These are phyloP conservation scores for Sonneratia alba DNA, from an alignment of 345 rosid species.

Conservation along the genomic window DNA sequence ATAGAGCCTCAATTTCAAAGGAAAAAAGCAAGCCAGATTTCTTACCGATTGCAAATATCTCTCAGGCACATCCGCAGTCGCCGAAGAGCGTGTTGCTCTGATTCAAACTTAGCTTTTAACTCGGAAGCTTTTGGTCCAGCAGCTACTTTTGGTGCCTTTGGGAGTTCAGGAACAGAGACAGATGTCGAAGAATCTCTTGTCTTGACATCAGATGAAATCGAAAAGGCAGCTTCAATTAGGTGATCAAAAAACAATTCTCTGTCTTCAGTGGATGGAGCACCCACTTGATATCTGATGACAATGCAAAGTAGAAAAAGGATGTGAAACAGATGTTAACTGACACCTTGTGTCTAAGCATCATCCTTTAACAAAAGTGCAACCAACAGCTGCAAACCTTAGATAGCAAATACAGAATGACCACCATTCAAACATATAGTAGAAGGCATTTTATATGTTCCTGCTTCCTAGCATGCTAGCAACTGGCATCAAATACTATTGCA, in stretches of 20 bases:
- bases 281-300: constrained; percentile 69
- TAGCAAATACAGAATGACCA: neutral
- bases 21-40: neutral
- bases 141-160: constrained; percentile 67
- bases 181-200: constrained; percentile 36
- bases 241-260: constrained; percentile 68
- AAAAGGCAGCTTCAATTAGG: constrained; percentile 84
- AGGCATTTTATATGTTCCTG: neutral
- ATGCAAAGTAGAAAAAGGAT: constrained; percentile 10
- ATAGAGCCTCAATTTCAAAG: neutral
- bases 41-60: constrained; percentile 94
- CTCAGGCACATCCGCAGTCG: constrained; percentile 96
- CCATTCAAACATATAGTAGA: neutral
- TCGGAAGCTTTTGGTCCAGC: constrained; percentile 91
- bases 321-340: neutral
- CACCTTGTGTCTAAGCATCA: neutral
- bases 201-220: constrained; percentile 52
- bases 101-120: constrained; percentile 87
- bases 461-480: neutral
- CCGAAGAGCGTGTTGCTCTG: constrained; percentile 98
- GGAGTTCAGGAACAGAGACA: constrained; percentile 57
- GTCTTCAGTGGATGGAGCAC: constrained; percentile 61
- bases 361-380: neutral
- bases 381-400: neutral
- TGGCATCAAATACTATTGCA: neutral